Evolutionary conservation across 768 basidiomycete genomes (phyloP).

Genomic region (Russula abietina): DNA sequence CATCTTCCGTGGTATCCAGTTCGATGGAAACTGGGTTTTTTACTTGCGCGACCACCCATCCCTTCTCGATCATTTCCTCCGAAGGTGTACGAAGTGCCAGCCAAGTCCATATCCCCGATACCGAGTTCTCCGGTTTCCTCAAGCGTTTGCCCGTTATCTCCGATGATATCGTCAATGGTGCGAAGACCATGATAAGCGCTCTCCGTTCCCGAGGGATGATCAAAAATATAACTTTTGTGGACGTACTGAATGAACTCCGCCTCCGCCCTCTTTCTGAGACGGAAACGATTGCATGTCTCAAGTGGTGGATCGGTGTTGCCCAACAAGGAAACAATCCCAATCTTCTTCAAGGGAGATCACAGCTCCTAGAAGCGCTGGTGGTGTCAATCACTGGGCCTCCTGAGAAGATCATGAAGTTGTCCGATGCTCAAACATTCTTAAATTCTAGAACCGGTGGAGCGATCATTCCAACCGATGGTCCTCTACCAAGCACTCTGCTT

Average conservation of each 20-base stretch:
- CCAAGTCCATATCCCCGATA: conserved; percentile 69
- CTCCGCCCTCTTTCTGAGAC: conserved; percentile 59
- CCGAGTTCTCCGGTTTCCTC: conserved; percentile 66
- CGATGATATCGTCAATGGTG: conserved; percentile 48
- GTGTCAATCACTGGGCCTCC: conserved; percentile 41
- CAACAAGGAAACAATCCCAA: conserved; percentile 34
- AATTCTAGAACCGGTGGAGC: conserved; percentile 51
- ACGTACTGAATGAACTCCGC: conserved; percentile 75
- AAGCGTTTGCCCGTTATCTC: conserved; percentile 73
- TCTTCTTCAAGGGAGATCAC: conserved; percentile 39
- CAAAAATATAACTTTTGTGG: conserved; percentile 68
- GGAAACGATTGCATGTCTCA: conserved; percentile 77
- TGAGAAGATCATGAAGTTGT: conserved; percentile 61
- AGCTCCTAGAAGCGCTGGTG: conserved; percentile 69
- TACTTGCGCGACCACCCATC: conserved; percentile 42
- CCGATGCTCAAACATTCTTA: conserved; percentile 62
- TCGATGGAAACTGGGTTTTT: conserved; percentile 78
- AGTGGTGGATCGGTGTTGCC: conserved; percentile 71
- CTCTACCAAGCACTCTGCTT: conserved; percentile 67
- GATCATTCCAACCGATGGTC: conserved; percentile 65
- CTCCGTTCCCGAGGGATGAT: conserved; percentile 62
- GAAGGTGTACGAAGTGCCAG: conserved; percentile 60
- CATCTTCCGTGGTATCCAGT: conserved; percentile 68
- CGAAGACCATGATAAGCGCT: conserved; percentile 52
- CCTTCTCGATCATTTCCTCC: conserved; percentile 70